These are phyloP conservation scores for Entonaema liquescens DNA, from an alignment of 495 filamentous ascomycete genomes.

Conservation along the genomic window DNA sequence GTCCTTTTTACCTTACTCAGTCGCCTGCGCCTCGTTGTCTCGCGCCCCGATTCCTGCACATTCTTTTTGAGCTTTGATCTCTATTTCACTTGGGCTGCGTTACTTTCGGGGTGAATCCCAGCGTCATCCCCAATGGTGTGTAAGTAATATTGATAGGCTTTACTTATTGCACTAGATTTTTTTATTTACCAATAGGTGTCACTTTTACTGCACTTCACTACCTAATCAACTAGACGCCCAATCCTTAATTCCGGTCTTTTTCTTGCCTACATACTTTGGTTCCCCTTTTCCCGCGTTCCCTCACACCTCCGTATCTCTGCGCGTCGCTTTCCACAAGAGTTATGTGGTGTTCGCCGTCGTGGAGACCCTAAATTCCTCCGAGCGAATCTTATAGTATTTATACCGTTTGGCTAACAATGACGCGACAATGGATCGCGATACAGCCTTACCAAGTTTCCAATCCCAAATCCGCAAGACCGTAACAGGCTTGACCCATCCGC, in stretches of 20 bases:
- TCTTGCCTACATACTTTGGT: slow-evolving; percentile 4
- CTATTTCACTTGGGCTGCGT: background rate
- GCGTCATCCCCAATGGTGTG: slow-evolving; percentile 33
- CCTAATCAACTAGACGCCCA: slow-evolving; percentile 22
- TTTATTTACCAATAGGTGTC: slow-evolving; percentile 1
- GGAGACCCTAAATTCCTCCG: slow-evolving; percentile 13
- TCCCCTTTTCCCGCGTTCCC: background rate
- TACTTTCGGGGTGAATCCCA: slow-evolving; percentile 19
- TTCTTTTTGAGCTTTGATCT: slow-evolving; percentile 4
- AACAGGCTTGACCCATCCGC: slow-evolving; percentile 29
- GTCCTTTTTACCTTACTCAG: background rate
- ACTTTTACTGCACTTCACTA: background rate
- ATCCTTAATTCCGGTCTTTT: slow-evolving; percentile 17
- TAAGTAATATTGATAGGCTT: slow-evolving; percentile 30
- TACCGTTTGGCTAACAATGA: slow-evolving; percentile 42
- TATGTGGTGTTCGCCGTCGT: slow-evolving; percentile 23
- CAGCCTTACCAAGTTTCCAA: slow-evolving; percentile 44
- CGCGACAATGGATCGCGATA: slow-evolving; percentile 40
- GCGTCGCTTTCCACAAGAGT: slow-evolving; percentile 15
- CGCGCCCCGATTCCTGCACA: slow-evolving; percentile 21
- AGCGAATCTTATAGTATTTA: slow-evolving; percentile 1
- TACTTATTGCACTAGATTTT: slow-evolving; percentile 17
- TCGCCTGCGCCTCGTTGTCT: slow-evolving; percentile 33
- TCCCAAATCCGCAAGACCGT: slow-evolving; percentile 41
- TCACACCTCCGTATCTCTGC: slow-evolving; percentile 12